Conservation (phyloP, 1,139 yeast species). For the Arxiozyma bovina region DNA sequence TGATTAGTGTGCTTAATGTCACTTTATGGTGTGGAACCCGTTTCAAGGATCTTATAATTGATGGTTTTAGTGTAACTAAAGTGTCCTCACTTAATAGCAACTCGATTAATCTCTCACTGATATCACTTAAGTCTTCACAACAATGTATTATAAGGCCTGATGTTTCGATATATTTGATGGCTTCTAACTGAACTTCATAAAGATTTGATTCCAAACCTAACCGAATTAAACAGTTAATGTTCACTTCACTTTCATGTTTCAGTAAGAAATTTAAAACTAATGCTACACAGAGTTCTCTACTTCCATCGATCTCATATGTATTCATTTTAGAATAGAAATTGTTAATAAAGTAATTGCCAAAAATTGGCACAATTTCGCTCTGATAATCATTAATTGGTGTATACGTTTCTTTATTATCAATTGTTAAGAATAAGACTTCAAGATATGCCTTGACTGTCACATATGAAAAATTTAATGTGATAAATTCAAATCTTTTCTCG, state of each 20-base stretch:
- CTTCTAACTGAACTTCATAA: slow-evolving; percentile 44
- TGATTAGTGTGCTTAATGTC: slow-evolving; percentile 24
- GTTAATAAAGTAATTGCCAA: slow-evolving; percentile 31
- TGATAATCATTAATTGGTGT: background rate
- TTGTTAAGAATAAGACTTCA: slow-evolving; percentile 26
- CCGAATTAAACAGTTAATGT: slow-evolving; percentile 26
- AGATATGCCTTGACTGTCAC: slow-evolving; percentile 35
- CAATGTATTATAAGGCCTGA: slow-evolving; percentile 12
- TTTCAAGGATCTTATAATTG: slow-evolving; percentile 36
- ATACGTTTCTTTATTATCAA: slow-evolving; percentile 1
- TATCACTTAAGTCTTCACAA: slow-evolving; percentile 13
- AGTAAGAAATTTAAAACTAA: slow-evolving; percentile 31
- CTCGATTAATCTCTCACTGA: slow-evolving; percentile 23
- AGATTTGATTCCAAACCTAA: slow-evolving; percentile 34
- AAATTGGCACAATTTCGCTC: slow-evolving; percentile 1
- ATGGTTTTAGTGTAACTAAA: slow-evolving; percentile 40
- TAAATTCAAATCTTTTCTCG: slow-evolving; percentile 12
- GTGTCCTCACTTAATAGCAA: slow-evolving; percentile 27
- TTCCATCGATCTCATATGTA: slow-evolving; percentile 35
- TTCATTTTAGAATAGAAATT: slow-evolving; percentile 10
- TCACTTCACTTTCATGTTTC: slow-evolving; percentile 16
- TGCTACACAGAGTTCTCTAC: slow-evolving; percentile 38
- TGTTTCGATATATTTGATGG: slow-evolving; percentile 31
- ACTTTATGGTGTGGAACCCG: slow-evolving; percentile 15
- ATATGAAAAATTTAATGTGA: slow-evolving; percentile 29